Conservation (phyloP, 495 filamentous ascomycete genomes). For the Trichoderma reesei region DNA sequence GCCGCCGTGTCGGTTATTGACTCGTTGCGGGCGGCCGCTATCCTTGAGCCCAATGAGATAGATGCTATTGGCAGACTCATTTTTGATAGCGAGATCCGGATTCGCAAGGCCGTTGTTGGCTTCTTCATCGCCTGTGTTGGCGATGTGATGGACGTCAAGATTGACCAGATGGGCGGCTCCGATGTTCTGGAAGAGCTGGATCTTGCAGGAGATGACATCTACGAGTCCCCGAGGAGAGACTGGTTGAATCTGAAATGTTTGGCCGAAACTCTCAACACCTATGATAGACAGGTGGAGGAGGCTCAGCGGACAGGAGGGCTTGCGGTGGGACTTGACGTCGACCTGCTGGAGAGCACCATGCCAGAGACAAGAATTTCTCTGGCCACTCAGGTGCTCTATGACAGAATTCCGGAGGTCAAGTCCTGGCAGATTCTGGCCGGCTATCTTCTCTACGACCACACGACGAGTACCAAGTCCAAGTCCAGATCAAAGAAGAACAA, state of each 20-base stretch:
- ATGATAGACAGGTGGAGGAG: conserved; percentile 49
- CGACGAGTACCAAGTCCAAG: conserved; percentile 37
- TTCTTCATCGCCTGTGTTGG: conserved; percentile 85
- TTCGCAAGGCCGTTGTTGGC: conserved; percentile 75
- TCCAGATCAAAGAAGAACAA: conserved; percentile 29
- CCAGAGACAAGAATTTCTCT: conserved; percentile 74
- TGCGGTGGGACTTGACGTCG: conserved; percentile 31
- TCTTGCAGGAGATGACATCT: conserved; percentile 56
- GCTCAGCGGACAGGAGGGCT: conserved; percentile 31
- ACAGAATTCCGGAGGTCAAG: conserved; percentile 64
- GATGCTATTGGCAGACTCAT: conserved; percentile 75
- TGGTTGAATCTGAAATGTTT: conserved; percentile 92
- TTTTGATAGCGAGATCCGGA: conserved; percentile 72
- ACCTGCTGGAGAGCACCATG: conserved; percentile 43
- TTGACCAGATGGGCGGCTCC: conserved; percentile 70
- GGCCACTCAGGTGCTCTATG: conserved; percentile 75
- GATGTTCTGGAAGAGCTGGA: conserved; percentile 54
- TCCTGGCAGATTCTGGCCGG: conserved; percentile 84
- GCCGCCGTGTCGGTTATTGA: conserved; percentile 71
- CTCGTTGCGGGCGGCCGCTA: conserved; percentile 67
- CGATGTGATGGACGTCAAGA: conserved; percentile 65
- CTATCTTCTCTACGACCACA: conserved; percentile 89
- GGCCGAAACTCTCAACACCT: conserved; percentile 69
- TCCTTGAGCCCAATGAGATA: conserved; percentile 84
- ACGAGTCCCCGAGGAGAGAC: conserved; percentile 58